Percentiles rank a stretch among this genome's conserved stretches.
These are phyloP conservation scores for Paracoccidioides lutzii DNA, from an alignment of 2,329 filamentous ascomycete species.

Conservation along the genomic window DNA sequence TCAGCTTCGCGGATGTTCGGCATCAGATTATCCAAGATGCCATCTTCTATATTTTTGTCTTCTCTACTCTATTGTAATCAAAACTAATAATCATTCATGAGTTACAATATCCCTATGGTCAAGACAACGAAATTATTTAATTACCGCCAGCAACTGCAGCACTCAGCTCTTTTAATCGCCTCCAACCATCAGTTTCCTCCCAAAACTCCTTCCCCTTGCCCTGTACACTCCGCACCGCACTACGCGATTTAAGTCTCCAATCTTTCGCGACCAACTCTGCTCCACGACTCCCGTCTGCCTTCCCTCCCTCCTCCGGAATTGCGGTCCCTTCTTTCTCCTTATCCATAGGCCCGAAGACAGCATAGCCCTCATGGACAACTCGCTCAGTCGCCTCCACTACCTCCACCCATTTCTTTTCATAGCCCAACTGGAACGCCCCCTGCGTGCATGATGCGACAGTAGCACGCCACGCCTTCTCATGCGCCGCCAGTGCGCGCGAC, in stretches of 20 bases:
- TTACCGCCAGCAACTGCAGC: constrained; percentile 22
- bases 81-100: too few species aligned
- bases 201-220: constrained; percentile 68
- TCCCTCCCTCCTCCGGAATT: constrained; percentile 21
- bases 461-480: constrained; percentile 82
- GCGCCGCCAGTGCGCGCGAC: constrained; percentile 60
- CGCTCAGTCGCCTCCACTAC: constrained; percentile 70
- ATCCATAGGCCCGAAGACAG: constrained; percentile 57
- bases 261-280: constrained; percentile 56
- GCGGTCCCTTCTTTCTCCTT: constrained; percentile 39
- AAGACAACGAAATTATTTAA: not conserved
- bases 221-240: constrained; percentile 69
- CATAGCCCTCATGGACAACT: constrained; percentile 62
- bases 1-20: too few species aligned
- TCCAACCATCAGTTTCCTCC: constrained; percentile 51
- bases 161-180: constrained; percentile 26
- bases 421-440: constrained; percentile 39
- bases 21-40: too few species aligned
- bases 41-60: too few species aligned
- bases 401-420: constrained; percentile 53
- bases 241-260: constrained; percentile 83
- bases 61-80: too few species aligned
- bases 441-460: constrained; percentile 36
- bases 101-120: too few species aligned
- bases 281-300: constrained; percentile 21